Base-by-base conservation (phyloP, 306 rosid species). In the Cicer chorassanicum region DNA sequence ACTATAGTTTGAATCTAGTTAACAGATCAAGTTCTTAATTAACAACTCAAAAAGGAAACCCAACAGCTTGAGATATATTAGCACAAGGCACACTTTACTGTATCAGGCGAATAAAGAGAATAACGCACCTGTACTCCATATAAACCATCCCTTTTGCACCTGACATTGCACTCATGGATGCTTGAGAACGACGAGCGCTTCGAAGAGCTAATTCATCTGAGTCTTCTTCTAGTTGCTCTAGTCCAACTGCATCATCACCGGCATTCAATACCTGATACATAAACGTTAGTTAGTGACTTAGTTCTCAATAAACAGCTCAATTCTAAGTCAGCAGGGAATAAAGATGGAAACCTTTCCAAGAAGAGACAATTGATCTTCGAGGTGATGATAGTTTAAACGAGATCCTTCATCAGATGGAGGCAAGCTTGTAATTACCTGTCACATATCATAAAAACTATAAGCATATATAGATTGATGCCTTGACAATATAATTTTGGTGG, bases 401-500 rank as follows among this genome's bases (percentile, higher is more conserved):
- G 90, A 75, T 39, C 91, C 98, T 13, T 91, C 72, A 78, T 88
- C 98, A 29, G 89, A 18, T 63, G 98, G 98, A 79, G 97, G 98
- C 86, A 94, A 82, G 92, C 97, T 91, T 80, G 96, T 91, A 76
- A 93, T 94, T 49, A 94, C 96, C 98, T 94, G 86, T 73, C 82
- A 81, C 68, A 70, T 38, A 74, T 45, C 72, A 68, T 15, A 50
- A 29, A 63, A 53, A 8, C 9, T 43, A 18, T 51, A 38, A 68
- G 81, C 68, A 68, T 53, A 62, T 14, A 59, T 40, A 46, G 50
- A 15, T 41, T 63, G 42, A 74, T 55, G 80, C 59, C 69, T 68
- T 50, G 39, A 72, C 42, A 16, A 40, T 39, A 64, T 16, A 80
- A 53, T 38, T 66, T 70, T 65, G 10, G 43, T 7, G 80, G 68